phyloP scores from a whole-genome alignment of 108 stramenopile species.

The Epithemia pelagica region DNA sequence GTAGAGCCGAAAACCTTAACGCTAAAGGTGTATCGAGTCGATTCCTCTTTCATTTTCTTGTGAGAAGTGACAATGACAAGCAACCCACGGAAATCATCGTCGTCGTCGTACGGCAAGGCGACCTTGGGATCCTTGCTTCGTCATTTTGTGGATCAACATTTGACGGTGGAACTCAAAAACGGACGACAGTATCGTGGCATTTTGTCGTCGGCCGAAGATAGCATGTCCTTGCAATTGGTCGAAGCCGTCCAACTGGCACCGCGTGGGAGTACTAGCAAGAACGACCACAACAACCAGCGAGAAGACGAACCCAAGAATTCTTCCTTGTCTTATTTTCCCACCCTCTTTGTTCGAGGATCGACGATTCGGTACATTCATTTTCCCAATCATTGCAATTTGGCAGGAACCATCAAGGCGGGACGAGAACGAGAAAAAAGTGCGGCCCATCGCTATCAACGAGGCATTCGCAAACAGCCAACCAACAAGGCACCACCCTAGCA shows the following conservation, averaged over 20 bases:
- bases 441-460: constrained; percentile 50
- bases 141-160: constrained; percentile 51
- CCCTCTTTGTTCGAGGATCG: constrained; percentile 56
- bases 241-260: constrained; percentile 2
- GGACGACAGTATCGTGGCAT: constrained; percentile 50
- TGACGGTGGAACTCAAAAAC: constrained; percentile 69
- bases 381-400: constrained; percentile 54
- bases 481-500: neutral
- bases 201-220: constrained; percentile 46
- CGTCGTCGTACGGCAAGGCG: too few species aligned
- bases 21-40: too few species aligned
- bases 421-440: constrained; percentile 54
- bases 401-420: constrained; percentile 29
- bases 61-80: too few species aligned
- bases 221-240: constrained; percentile 61
- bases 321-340: constrained; percentile 15
- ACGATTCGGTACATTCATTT: constrained; percentile 73
- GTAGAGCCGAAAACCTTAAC: too few species aligned
- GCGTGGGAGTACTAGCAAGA: constrained; percentile 5
- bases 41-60: too few species aligned
- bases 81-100: too few species aligned
- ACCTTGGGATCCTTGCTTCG: constrained; percentile 33
- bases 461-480: constrained; percentile 44
- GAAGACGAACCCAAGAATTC: neutral
- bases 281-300: neutral